Evolutionary conservation across 2,329 filamentous ascomycete species (phyloP).

Genomic region (Hypoxylon sp.): DNA sequence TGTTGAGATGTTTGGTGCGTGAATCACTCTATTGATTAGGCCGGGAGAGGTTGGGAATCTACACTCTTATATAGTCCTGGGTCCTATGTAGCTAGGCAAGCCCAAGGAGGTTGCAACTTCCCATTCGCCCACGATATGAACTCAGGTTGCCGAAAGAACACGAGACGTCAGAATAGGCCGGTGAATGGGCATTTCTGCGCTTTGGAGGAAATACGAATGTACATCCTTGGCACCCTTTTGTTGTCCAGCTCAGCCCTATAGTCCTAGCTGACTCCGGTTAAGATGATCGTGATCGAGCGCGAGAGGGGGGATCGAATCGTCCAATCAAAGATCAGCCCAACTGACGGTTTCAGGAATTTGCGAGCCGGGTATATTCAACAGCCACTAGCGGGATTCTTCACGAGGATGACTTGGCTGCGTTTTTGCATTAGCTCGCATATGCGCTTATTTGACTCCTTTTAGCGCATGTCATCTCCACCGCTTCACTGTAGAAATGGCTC

Average conservation of each 20-base stretch:
- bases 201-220: constrained; percentile 24
- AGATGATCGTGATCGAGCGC: constrained; percentile 22
- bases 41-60: not conserved
- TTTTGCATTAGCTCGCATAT: constrained; percentile 24
- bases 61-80: constrained; percentile 17
- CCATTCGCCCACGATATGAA: constrained; percentile 2
- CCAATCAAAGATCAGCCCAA: constrained; percentile 5
- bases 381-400: constrained; percentile 12
- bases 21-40: not conserved
- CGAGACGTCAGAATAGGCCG: constrained; percentile 21
- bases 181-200: not conserved
- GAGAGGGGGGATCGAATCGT: not conserved
- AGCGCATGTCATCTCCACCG: not conserved
- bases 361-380: constrained; percentile 7
- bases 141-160: constrained; percentile 13
- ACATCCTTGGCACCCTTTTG: constrained; percentile 11
- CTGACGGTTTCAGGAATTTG: not conserved
- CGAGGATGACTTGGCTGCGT: constrained; percentile 11
- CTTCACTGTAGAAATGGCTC: not conserved
- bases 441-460: constrained; percentile 18
- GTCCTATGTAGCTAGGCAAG: not conserved
- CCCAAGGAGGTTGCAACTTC: not conserved
- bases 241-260: constrained; percentile 17
- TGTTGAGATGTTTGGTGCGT: not conserved
- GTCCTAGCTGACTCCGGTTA: constrained; percentile 18